Percentiles rank a stretch among this genome's conserved stretches.
phyloP scores from a whole-genome alignment of 176 grass and related monocot species.

The Oryza officinalis region DNA sequence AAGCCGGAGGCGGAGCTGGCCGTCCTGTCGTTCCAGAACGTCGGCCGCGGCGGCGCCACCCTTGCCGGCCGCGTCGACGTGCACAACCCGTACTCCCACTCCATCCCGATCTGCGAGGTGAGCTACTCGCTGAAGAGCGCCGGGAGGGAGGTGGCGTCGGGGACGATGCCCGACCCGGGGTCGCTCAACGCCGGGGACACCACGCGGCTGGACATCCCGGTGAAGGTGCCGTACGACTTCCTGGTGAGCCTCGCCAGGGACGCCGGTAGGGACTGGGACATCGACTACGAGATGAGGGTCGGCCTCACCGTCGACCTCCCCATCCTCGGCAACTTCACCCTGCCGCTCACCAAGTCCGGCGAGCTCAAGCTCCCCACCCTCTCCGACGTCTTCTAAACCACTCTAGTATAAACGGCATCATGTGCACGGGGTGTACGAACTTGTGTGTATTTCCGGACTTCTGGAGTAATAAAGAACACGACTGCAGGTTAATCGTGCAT shows the following conservation, averaged over 20 bases:
- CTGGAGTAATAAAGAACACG: too few species aligned
- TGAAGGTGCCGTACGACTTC: constrained; percentile 71
- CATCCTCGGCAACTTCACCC: constrained; percentile 64
- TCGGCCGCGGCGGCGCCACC: constrained; percentile 51
- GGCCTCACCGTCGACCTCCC: constrained; percentile 77
- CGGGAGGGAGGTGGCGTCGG: constrained; percentile 67
- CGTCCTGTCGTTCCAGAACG: constrained; percentile 47
- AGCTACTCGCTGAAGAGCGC: constrained; percentile 65
- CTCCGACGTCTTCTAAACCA: constrained; percentile 49
- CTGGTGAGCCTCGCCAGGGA: constrained; percentile 61
- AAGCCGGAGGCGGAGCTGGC: constrained; percentile 74
- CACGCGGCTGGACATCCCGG: constrained; percentile 56
- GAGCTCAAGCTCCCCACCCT: constrained; percentile 80
- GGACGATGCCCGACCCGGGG: constrained; percentile 71
- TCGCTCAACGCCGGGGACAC: constrained; percentile 45
- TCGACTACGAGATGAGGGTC: constrained; percentile 77
- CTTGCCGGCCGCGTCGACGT: constrained; percentile 47
- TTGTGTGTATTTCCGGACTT: too few species aligned
- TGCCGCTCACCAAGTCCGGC: constrained; percentile 74
- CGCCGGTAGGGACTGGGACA: constrained; percentile 60
- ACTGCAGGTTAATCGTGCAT: too few species aligned
- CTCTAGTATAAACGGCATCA: too few species aligned
- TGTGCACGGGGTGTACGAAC: too few species aligned
- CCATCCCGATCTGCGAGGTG: constrained; percentile 71
- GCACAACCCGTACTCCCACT: constrained; percentile 70